Conservation (phyloP, 495 filamentous ascomycete species). For the Sordaria brevicollis region DNA sequence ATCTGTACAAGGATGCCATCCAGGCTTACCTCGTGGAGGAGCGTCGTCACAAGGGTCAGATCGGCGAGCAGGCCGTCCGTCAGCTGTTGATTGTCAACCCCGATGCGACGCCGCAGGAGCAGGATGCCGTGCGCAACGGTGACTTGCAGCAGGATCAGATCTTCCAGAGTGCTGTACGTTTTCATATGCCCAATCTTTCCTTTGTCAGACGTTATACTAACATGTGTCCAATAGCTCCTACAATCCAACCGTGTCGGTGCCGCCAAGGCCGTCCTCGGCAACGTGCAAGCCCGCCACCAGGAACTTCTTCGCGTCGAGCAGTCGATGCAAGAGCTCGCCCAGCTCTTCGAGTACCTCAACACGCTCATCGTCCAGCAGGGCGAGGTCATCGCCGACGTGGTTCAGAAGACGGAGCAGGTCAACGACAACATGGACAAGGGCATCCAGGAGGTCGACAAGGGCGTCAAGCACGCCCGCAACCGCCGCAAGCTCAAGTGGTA, state of each 20-base stretch:
- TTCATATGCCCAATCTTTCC: not conserved
- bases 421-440: conserved; percentile 47
- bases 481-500: conserved; percentile 63
- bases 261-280: conserved; percentile 55
- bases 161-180: conserved; percentile 62
- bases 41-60: conserved; percentile 50
- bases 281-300: conserved; percentile 65
- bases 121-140: conserved; percentile 50
- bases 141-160: conserved; percentile 68
- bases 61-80: conserved; percentile 59
- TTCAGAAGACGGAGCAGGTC: conserved; percentile 45
- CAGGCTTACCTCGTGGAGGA: conserved; percentile 56
- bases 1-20: conserved; percentile 52
- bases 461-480: conserved; percentile 45
- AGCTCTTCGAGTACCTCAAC: conserved; percentile 58
- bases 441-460: conserved; percentile 51
- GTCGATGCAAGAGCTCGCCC: conserved; percentile 53
- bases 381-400: conserved; percentile 40
- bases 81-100: conserved; percentile 72
- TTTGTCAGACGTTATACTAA: conserved; percentile 11
- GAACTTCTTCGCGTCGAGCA: conserved; percentile 64
- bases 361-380: conserved; percentile 57
- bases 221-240: conserved; percentile 39
- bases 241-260: conserved; percentile 55
- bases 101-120: conserved; percentile 53